A percentile compares a stretch with the other conserved stretches of the same genome.
phyloP scores from a whole-genome alignment of 495 filamentous ascomycete species.

The Lepidopterella palustris region DNA sequence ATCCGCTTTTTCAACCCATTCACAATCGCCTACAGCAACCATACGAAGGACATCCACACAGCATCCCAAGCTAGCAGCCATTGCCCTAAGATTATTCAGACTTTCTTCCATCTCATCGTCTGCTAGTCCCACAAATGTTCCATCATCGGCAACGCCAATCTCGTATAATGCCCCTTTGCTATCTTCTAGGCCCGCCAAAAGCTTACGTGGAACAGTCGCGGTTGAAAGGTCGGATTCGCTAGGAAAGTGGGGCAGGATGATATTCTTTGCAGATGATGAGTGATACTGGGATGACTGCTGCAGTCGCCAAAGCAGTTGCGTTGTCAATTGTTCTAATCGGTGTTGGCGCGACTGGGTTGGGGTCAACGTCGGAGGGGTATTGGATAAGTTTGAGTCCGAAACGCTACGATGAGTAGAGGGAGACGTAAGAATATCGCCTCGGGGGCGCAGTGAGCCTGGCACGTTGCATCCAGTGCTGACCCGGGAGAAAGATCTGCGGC shows the following conservation, averaged over 20 bases:
- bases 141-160: slow-evolving; percentile 93
- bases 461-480: slow-evolving; percentile 56
- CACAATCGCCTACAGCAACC: slow-evolving; percentile 80
- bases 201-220: slow-evolving; percentile 53
- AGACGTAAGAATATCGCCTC: slow-evolving; percentile 20
- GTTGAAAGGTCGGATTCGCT: slow-evolving; percentile 50
- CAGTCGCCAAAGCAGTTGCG: slow-evolving; percentile 88
- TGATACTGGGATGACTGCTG: slow-evolving; percentile 94
- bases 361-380: slow-evolving; percentile 34
- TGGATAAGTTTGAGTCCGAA: slow-evolving; percentile 19
- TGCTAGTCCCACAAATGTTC: slow-evolving; percentile 81
- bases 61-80: slow-evolving; percentile 90
- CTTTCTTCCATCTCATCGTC: slow-evolving; percentile 89
- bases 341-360: slow-evolving; percentile 65
- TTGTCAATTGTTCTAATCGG: slow-evolving; percentile 82
- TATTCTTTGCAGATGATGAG: slow-evolving; percentile 59
- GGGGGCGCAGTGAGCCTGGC: slow-evolving; percentile 55
- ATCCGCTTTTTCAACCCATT: slow-evolving; percentile 55
- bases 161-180: slow-evolving; percentile 92
- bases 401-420: slow-evolving; percentile 20
- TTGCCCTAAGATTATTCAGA: slow-evolving; percentile 69
- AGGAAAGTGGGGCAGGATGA: slow-evolving; percentile 67
- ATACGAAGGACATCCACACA: slow-evolving; percentile 74
- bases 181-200: slow-evolving; percentile 80
- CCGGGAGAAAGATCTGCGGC: slow-evolving; percentile 63